A percentile compares a stretch with the other conserved stretches of the same genome.
Conservation (phyloP, 352 stramenopile genomes). For the Aphanomyces invadans region DNA sequence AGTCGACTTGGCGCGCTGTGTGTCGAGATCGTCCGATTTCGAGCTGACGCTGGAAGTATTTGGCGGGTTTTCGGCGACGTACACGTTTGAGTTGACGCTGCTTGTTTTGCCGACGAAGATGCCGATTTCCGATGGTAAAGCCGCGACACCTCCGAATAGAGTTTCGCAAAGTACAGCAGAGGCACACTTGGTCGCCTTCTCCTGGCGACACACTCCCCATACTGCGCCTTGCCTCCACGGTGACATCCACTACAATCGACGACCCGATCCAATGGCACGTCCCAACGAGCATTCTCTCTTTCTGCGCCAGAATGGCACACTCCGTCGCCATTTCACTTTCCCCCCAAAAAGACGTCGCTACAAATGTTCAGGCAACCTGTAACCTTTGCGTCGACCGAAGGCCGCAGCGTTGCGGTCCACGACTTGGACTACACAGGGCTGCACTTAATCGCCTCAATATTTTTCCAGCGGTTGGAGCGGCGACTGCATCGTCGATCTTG, state of each 20-base stretch:
- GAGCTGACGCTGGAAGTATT: background rate
- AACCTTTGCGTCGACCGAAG: background rate
- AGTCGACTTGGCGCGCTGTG: background rate
- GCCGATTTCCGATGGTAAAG: background rate
- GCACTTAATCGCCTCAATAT: too few species aligned
- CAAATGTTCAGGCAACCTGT: background rate
- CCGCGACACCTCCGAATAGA: background rate
- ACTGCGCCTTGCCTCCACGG: background rate
- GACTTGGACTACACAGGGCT: background rate
- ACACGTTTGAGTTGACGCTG: background rate
- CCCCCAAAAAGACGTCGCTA: background rate
- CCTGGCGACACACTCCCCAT: too few species aligned
- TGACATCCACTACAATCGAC: background rate
- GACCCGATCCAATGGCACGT: background rate
- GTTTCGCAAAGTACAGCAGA: background rate
- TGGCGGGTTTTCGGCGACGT: background rate
- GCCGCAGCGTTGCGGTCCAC: background rate
- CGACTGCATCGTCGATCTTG: too few species aligned
- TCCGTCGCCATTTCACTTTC: background rate
- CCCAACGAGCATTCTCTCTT: background rate
- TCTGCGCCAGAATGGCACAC: too few species aligned
- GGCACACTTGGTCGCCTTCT: too few species aligned
- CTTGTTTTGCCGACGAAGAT: background rate
- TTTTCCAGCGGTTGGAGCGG: too few species aligned
- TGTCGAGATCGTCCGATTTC: background rate